A percentile compares a stretch with the other conserved stretches of the same genome.
These are phyloP conservation scores for Ceratobasidium sp. DNA, from an alignment of 1,284 basidiomycete genomes.

Conservation along the genomic window DNA sequence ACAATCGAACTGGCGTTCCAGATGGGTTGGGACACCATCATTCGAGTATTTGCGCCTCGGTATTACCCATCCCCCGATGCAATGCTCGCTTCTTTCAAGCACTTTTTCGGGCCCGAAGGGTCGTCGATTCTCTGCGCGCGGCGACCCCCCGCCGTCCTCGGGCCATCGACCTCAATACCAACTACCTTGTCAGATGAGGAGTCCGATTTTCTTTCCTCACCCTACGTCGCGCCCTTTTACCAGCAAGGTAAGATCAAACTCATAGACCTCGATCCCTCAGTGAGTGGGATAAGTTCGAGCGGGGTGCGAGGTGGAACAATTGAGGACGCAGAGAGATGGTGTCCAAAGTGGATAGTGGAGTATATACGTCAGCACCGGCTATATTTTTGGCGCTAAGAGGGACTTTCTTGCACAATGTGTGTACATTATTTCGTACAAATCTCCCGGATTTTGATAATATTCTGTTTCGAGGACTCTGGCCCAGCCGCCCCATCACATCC, in stretches of 20 bases:
- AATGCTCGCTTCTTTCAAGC: slow-evolving; percentile 67
- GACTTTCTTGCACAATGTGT: background rate
- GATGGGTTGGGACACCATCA: slow-evolving; percentile 89
- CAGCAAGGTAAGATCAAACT: slow-evolving; percentile 63
- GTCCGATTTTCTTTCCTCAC: slow-evolving; percentile 53
- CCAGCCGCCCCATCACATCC: no score
- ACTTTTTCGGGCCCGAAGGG: slow-evolving; percentile 69
- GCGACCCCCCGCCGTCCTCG: slow-evolving; percentile 54
- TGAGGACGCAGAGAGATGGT: slow-evolving; percentile 57
- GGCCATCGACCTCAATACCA: slow-evolving; percentile 44
- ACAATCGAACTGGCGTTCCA: slow-evolving; percentile 67
- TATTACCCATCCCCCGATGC: slow-evolving; percentile 70
- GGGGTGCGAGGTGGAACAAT: slow-evolving; percentile 66
- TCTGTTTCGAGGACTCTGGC: no score
- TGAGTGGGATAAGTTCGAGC: slow-evolving; percentile 76
- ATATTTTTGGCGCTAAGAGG: slow-evolving; percentile 55
- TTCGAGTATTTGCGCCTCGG: slow-evolving; percentile 80
- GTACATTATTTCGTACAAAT: background rate
- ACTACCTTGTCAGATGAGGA: slow-evolving; percentile 47
- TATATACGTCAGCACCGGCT: slow-evolving; percentile 65
- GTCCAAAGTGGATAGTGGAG: slow-evolving; percentile 57
- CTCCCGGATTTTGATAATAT: no score
- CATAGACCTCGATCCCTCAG: slow-evolving; percentile 67
- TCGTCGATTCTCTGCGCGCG: slow-evolving; percentile 78
- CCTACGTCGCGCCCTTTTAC: slow-evolving; percentile 61